Evolutionary conservation across 2,329 filamentous ascomycete species (phyloP).

Genomic region (Anisogramma anomala): DNA sequence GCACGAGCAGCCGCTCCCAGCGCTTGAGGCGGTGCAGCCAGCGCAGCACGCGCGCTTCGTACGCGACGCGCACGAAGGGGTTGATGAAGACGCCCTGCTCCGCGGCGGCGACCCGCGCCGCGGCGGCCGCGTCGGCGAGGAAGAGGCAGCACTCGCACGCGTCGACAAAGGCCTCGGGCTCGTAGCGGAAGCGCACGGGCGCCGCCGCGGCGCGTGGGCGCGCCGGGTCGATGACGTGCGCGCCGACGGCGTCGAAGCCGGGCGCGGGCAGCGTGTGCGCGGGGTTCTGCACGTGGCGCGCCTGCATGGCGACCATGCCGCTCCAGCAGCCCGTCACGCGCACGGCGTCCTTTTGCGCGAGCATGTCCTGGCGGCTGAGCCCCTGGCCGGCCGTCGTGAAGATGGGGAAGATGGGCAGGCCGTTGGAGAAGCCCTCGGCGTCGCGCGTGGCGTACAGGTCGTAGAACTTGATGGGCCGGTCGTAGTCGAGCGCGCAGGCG

Average conservation of each 20-base stretch:
- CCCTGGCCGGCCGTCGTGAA: conserved; percentile 44
- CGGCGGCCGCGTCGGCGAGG: conserved; percentile 33
- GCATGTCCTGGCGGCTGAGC: conserved; percentile 49
- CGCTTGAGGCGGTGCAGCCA: conserved; percentile 50
- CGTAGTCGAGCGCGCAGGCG: conserved; percentile 61
- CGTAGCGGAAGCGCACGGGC: conserved; percentile 45
- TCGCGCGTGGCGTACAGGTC: conserved; percentile 65
- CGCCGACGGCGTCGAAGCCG: conserved; percentile 24
- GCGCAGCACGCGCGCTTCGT: conserved; percentile 42
- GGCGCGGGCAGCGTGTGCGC: conserved; percentile 22
- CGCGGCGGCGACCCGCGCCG: conserved; percentile 25
- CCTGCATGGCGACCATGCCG: conserved; percentile 60
- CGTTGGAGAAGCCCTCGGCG: conserved; percentile 48
- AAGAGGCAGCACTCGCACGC: conserved; percentile 54
- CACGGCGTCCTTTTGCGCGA: conserved; percentile 50
- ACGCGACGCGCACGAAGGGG: conserved; percentile 62
- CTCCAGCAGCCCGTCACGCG: conserved; percentile 60
- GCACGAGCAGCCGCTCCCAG: conserved; percentile 53
- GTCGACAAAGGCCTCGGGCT: conserved; percentile 49
- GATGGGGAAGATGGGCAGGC: conserved; percentile 57
- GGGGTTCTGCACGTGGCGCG: conserved; percentile 42
- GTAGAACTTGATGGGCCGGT: conserved; percentile 56
- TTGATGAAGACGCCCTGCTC: conserved; percentile 60
- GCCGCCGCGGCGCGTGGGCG: conserved; percentile 21
- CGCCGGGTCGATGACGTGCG: conserved; percentile 26